A percentile compares a stretch with the other conserved stretches of the same genome.
Evolutionary conservation across 176 grass and related monocot species (phyloP).

Genomic region (Oryza nivara): DNA sequence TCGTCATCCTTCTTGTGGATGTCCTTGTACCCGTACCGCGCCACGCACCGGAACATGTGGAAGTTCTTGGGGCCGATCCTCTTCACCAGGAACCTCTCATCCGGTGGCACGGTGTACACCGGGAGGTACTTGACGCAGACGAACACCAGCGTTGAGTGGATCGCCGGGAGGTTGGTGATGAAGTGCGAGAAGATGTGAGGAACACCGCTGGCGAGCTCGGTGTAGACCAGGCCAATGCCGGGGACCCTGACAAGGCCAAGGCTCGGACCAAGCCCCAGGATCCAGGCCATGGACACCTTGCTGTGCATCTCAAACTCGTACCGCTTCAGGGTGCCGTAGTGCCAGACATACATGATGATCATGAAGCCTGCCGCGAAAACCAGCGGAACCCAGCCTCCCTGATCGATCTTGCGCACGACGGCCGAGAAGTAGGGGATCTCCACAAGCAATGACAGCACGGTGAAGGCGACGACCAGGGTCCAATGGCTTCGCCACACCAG

Average conservation of each 20-base stretch:
- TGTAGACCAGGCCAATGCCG: constrained; percentile 80
- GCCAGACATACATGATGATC: constrained; percentile 80
- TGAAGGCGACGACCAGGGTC: constrained; percentile 61
- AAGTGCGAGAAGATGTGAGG: constrained; percentile 94
- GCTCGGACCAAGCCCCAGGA: constrained; percentile 75
- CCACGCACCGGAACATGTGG: constrained; percentile 82
- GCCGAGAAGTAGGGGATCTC: constrained; percentile 68
- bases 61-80: constrained; percentile 71
- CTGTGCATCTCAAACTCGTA: constrained; percentile 84
- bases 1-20: constrained; percentile 74
- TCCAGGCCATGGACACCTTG: constrained; percentile 92
- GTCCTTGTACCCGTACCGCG: constrained; percentile 84
- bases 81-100: constrained; percentile 72
- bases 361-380: constrained; percentile 59
- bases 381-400: constrained; percentile 81
- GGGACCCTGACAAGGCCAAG: constrained; percentile 82
- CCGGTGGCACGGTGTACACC: constrained; percentile 63
- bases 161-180: constrained; percentile 82
- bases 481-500: constrained; percentile 88
- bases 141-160: constrained; percentile 80
- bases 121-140: constrained; percentile 84
- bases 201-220: constrained; percentile 66
- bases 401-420: constrained; percentile 66
- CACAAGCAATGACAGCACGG: constrained; percentile 43
- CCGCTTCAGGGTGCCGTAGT: constrained; percentile 73